These are phyloP conservation scores for Apiospora aurea DNA, from an alignment of 2,329 filamentous ascomycete species.

Conservation along the genomic window DNA sequence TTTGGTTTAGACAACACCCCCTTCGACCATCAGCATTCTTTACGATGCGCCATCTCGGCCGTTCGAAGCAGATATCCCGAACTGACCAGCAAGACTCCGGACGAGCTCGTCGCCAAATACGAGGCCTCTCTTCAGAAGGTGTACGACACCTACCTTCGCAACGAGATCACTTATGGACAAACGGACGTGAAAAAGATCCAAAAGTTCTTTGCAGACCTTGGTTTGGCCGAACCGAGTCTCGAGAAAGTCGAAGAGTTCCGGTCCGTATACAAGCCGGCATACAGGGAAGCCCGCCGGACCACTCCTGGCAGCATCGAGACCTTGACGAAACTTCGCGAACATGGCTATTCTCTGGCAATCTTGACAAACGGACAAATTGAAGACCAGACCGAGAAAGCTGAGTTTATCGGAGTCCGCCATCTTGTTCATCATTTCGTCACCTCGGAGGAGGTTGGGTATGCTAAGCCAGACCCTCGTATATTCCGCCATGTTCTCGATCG, in stretches of 20 bases:
- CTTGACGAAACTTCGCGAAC: neutral
- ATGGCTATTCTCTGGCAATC: neutral
- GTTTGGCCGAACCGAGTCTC: neutral
- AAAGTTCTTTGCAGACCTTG: neutral
- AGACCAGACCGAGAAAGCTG: neutral
- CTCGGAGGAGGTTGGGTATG: neutral
- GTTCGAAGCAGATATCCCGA: neutral
- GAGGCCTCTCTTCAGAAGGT: neutral
- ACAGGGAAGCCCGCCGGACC: neutral
- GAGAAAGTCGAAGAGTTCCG: neutral
- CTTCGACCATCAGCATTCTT: neutral
- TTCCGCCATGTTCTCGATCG: neutral
- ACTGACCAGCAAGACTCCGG: neutral
- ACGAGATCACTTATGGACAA: neutral
- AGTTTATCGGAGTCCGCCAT: neutral
- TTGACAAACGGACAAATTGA: neutral
- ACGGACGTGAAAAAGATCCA: neutral
- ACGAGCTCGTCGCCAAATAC: neutral
- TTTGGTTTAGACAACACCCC: neutral
- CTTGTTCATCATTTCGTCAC: neutral
- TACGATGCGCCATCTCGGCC: neutral
- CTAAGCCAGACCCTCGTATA: neutral
- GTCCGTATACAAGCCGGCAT: neutral
- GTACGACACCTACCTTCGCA: neutral
- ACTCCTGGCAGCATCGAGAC: neutral